phyloP scores from a whole-genome alignment of 306 rosid genomes.

The Dicorynia guianensis region DNA sequence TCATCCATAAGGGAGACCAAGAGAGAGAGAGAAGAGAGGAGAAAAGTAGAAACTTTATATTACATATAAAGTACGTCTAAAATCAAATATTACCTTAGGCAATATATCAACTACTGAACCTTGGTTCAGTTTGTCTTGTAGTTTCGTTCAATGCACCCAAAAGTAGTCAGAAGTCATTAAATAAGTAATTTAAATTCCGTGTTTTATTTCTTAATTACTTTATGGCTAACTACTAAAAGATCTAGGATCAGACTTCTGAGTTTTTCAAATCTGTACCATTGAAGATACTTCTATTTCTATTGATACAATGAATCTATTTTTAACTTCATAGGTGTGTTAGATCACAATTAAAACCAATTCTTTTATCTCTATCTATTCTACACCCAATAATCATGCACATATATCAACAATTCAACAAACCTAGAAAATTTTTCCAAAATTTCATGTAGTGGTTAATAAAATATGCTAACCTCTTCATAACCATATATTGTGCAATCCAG shows the following conservation, averaged over 20 bases:
- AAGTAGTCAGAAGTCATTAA: too few relatives aligned
- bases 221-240: neutral
- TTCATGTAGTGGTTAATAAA: constrained; percentile 6
- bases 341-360: constrained; percentile 6
- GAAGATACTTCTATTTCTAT: neutral
- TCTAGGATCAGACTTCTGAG: constrained; percentile 6
- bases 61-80: neutral
- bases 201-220: neutral
- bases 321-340: constrained; percentile 10
- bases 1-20: neutral
- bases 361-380: neutral
- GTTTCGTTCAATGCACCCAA: neutral
- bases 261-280: constrained; percentile 22
- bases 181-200: too few relatives aligned
- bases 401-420: constrained; percentile 13
- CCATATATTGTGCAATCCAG: constrained; percentile 99
- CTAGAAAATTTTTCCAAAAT: constrained; percentile 17
- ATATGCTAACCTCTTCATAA: constrained; percentile 87
- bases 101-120: neutral
- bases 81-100: constrained; percentile 12
- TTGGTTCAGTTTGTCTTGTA: constrained; percentile 1
- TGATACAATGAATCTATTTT: constrained; percentile 7
- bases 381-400: constrained; percentile 5
- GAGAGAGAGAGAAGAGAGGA: neutral
- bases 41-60: constrained; percentile 17